These are phyloP conservation scores for Kodamaea hsintzibuensis DNA, from an alignment of 805 yeast genomes.

Conservation along the genomic window DNA sequence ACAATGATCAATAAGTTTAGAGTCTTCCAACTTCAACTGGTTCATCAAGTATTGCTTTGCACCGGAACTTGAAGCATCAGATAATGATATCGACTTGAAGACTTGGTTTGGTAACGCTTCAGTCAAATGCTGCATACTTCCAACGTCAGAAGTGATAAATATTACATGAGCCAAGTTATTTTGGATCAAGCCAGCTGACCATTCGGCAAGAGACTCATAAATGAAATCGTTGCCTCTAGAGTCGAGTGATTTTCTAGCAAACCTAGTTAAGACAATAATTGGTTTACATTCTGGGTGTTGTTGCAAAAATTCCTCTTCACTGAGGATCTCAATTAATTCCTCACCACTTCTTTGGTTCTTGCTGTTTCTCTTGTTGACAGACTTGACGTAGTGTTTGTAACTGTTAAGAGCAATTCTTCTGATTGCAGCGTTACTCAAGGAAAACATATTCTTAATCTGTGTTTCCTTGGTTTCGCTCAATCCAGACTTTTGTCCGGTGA, in stretches of 20 bases:
- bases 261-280: conserved; percentile 79
- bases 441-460: conserved; percentile 78
- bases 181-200: conserved; percentile 80
- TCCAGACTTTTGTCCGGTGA: conserved; percentile 94
- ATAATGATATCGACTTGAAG: conserved; percentile 68
- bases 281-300: conserved; percentile 86
- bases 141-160: conserved; percentile 81
- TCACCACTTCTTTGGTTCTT: conserved; percentile 20
- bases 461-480: conserved; percentile 79
- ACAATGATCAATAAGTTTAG: conserved; percentile 50
- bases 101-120: conserved; percentile 85
- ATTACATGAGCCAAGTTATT: conserved; percentile 88
- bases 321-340: conserved; percentile 37
- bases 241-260: conserved; percentile 49
- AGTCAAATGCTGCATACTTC: conserved; percentile 65
- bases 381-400: conserved; percentile 28
- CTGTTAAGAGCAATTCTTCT: conserved; percentile 53
- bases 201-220: conserved; percentile 75
- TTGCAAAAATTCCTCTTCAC: conserved; percentile 80
- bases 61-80: conserved; percentile 76
- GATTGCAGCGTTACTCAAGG: conserved; percentile 71
- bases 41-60: conserved; percentile 69
- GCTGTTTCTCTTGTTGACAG: conserved; percentile 20
- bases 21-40: conserved; percentile 43
- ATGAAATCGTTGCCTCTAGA: conserved; percentile 56